phyloP scores from a whole-genome alignment of 1,284 basidiomycete species.

The Trichosporon coremiiforme region DNA sequence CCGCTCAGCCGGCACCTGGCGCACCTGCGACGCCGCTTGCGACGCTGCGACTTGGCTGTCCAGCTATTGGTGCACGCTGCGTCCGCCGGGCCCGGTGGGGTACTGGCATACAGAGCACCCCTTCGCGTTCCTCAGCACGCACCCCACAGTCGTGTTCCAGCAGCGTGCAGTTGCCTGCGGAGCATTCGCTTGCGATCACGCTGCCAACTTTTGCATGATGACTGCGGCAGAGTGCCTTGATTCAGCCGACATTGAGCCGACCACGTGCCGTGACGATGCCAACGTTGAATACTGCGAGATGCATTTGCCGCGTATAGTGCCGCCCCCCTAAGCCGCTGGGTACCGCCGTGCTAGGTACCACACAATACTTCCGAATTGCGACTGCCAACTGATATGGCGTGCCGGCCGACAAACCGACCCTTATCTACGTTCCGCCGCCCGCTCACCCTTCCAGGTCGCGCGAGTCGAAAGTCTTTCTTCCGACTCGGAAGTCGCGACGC shows the following conservation, averaged over 20 bases:
- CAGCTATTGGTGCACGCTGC: not conserved
- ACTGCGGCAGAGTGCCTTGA: not conserved
- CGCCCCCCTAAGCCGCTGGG: no score
- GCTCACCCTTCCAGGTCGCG: not conserved
- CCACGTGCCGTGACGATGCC: not conserved
- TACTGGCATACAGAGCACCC: not conserved
- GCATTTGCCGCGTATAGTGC: not conserved
- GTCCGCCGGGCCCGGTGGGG: not conserved
- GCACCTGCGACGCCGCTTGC: conserved; percentile 1
- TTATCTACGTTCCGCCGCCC: conserved; percentile 14
- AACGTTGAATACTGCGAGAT: not conserved
- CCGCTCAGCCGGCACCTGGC: not conserved
- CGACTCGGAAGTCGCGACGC: not conserved
- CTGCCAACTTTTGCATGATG: not conserved
- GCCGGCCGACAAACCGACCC: not conserved
- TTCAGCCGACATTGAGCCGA: conserved; percentile 14
- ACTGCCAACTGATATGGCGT: not conserved
- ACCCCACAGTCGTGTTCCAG: not conserved
- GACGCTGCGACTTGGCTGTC: not conserved
- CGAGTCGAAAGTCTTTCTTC: not conserved
- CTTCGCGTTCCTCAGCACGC: not conserved
- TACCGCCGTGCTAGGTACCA: no score
- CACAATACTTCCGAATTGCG: conserved; percentile 12
- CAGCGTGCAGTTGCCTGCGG: not conserved
- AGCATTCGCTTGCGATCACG: not conserved